Evolutionary conservation across 2,329 filamentous ascomycete genomes (phyloP).

Genomic region (Curvularia sp.): DNA sequence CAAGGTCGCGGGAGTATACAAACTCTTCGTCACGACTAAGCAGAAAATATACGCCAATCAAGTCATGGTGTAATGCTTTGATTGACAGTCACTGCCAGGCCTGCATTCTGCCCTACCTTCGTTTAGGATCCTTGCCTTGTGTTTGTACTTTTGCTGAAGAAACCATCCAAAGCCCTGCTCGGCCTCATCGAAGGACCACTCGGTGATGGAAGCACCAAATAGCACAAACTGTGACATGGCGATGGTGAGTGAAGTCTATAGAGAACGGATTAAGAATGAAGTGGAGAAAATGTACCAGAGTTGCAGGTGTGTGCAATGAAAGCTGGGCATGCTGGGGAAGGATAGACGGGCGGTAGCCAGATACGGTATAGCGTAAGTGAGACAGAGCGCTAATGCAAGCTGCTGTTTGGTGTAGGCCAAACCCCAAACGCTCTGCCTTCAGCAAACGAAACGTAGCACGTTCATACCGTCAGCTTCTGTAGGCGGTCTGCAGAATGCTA

Average conservation of each 20-base stretch:
- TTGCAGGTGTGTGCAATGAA: not conserved
- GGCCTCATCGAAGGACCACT: slow-evolving; percentile 41
- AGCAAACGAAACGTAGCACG: not conserved
- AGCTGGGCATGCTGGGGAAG: not conserved
- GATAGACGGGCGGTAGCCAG: slow-evolving; percentile 3
- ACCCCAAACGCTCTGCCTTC: slow-evolving; percentile 1
- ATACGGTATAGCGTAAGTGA: slow-evolving; percentile 2
- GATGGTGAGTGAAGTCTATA: not conserved
- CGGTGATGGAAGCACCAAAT: slow-evolving; percentile 46
- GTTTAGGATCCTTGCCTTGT: slow-evolving; percentile 38
- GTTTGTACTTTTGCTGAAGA: slow-evolving; percentile 35
- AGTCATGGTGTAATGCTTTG: slow-evolving; percentile 24
- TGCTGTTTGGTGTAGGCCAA: slow-evolving; percentile 9
- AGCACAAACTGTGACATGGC: slow-evolving; percentile 38
- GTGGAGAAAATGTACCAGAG: not conserved
- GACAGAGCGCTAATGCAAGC: slow-evolving; percentile 9
- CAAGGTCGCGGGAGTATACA: not conserved
- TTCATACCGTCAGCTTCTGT: not conserved
- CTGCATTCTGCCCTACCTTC: slow-evolving; percentile 32
- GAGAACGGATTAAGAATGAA: not conserved
- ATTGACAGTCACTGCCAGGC: slow-evolving; percentile 26
- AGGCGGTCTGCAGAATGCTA: not conserved
- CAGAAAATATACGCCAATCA: not conserved
- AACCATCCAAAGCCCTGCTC: slow-evolving; percentile 41
- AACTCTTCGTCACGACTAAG: not conserved